Conservation (phyloP, 352 stramenopile species). For the Chrysophaeum taylorii region DNA sequence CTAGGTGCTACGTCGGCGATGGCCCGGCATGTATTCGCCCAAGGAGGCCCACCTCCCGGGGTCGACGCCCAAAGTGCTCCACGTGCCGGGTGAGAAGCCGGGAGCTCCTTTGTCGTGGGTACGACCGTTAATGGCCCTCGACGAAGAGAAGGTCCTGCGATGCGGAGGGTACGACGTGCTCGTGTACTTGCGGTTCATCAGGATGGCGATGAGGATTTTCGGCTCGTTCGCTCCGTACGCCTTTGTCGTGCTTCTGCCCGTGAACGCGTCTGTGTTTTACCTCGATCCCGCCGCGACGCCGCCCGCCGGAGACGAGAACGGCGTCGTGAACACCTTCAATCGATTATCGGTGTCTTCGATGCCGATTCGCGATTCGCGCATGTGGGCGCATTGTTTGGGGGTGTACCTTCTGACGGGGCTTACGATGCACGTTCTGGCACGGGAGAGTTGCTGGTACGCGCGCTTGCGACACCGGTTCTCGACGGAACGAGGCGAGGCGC, state of each 20-base stretch:
- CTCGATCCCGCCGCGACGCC: not conserved
- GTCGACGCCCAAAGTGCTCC: not conserved
- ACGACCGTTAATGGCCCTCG: not conserved
- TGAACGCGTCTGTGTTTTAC: constrained; percentile 13
- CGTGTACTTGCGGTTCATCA: constrained; percentile 17
- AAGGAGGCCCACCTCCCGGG: not conserved
- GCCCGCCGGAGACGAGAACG: not conserved
- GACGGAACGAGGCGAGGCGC: not conserved
- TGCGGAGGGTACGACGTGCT: constrained; percentile 19
- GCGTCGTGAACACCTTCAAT: constrained; percentile 6
- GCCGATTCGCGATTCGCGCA: not conserved
- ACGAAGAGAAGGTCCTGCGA: constrained; percentile 10
- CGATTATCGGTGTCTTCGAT: constrained; percentile 8
- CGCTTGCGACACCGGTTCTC: constrained; percentile 13
- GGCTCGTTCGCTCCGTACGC: constrained; percentile 16
- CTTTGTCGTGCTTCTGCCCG: constrained; percentile 3
- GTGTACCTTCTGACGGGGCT: constrained; percentile 4
- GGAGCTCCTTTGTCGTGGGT: constrained; percentile 9
- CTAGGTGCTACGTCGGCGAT: too few relatives aligned
- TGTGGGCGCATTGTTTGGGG: constrained; percentile 14
- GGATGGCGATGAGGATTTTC: constrained; percentile 14
- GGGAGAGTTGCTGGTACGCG: constrained; percentile 16
- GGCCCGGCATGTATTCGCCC: not conserved
- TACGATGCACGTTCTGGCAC: constrained; percentile 5
- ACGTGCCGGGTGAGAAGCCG: not conserved